Base-by-base conservation (phyloP, 768 basidiomycete genomes). In the Galerina marginata region DNA sequence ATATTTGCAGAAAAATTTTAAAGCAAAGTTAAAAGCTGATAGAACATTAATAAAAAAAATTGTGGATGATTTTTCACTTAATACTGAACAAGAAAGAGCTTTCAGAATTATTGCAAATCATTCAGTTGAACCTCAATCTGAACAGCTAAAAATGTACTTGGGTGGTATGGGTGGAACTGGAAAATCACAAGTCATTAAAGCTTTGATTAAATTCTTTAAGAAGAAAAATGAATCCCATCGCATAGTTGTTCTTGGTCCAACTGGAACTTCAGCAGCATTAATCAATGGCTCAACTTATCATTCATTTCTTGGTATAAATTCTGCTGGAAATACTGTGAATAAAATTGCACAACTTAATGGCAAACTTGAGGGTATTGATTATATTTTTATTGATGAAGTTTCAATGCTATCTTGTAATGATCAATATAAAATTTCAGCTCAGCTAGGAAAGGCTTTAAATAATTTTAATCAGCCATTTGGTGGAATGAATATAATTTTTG, bases 401-500 rank as follows among this genome's bases (percentile, higher is more conserved):
- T 81, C 79, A 0, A 82, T 82, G 80, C 40, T 81, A 2, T 51
- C 50, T 16, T 33, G 36, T n/a, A 6, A 39, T 9, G 75, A 77
- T 6, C 25, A 77, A 45, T 74, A 72, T 53, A 54, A 55, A 10
- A 75, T 76, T 23, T 71, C 71, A 58, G 60, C 63, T 0, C 55
- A 69, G 15, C 43, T 77, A 1, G 54, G 71, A 2, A 56, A 64
- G 12, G 60, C 72, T 2, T 57, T 50, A 15, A 65, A 67, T 38
- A 49, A 60, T 6, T 29, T 55, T 43, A 63, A 72, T 44, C 6
- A 44, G 3, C 64, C 69, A 15, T 75, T 75, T 66, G 77, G 77
- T 23, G 77, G 79, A 0, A 69, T 77, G 25, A 77, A 77, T 55
- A 69, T 82, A 46, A 75, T 81, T n/a, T 71, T 81, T 58, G 78